Base-by-base conservation (phyloP, 2,329 filamentous ascomycete genomes). In the Macrophomina pseudophaseolina region DNA sequence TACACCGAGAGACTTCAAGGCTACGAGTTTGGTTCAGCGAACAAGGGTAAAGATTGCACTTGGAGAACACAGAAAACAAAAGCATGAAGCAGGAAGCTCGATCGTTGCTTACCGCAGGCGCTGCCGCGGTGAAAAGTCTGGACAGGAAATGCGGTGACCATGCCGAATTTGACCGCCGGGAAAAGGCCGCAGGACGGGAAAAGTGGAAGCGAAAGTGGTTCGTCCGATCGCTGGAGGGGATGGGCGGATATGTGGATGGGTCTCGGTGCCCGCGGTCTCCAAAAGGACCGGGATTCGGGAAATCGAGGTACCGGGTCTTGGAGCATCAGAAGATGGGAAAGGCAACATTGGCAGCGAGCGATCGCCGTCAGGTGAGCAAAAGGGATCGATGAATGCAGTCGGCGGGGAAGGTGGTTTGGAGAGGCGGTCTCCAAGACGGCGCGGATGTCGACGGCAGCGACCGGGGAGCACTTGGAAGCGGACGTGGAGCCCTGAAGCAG, bases 361-460 rank as follows among this genome's bases (percentile, higher is more conserved):
- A 2, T n/a, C 6, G n/a, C 40, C 1, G 56, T 59, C 38, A 58
- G 53, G 38, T 44, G 53, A 30, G 56, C 23, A 14, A 14, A 28
- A 30, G 40, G 28, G 35, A 3, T 33, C 14, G 16, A 60, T 48
- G 48, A 46, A 60, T 48, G 56, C 46, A 33, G 35, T 12, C 18
- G 49, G 28, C 28, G 28, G 35, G 49, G 49, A 12, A 35, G 4
- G 49, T 51, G 18, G 49, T 30, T 18, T 32, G 28, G 49, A n/a
- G 11, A 33, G 18, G 48, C 49, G 30, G 30, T 44, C 3, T 44
- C 42, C 42, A 44, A 44, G 5, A 44, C 11, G 16, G 49, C 28
- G 30, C 49, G 49, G 49, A 53, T 53, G 49, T 53, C 49, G 49
- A 53, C 49, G 49, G 49, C 49, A 53, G 28, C 6, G 42, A n/a